Evolutionary conservation across 768 basidiomycete genomes (phyloP).

Genomic region (Stropharia rugosoannulata): DNA sequence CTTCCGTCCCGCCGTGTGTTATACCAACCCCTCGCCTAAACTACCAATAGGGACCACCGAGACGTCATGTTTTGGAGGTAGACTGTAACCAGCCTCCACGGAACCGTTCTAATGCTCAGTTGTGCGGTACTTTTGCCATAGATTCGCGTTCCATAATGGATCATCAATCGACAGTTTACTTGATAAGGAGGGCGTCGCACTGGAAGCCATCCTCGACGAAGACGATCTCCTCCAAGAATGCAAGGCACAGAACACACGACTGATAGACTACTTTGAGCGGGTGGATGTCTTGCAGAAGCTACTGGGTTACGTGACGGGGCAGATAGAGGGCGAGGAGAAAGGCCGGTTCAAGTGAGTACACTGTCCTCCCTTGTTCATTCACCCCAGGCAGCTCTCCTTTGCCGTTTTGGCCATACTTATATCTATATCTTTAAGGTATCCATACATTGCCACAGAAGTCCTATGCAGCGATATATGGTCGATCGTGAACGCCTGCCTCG

Average conservation of each 20-base stretch:
- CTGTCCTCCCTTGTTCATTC: slow-evolving; percentile 8
- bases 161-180: slow-evolving; percentile 88
- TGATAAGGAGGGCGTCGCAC: slow-evolving; percentile 84
- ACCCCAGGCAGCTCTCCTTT: not conserved
- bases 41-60: slow-evolving; percentile 23
- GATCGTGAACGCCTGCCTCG: slow-evolving; percentile 86
- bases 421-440: slow-evolving; percentile 59
- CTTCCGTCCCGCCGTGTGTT: slow-evolving; percentile 6
- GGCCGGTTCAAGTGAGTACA: slow-evolving; percentile 77
- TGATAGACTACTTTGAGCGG: slow-evolving; percentile 85
- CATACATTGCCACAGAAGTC: slow-evolving; percentile 91
- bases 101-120: slow-evolving; percentile 28
- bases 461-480: slow-evolving; percentile 96
- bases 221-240: slow-evolving; percentile 93
- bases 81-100: slow-evolving; percentile 29
- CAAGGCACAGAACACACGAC: slow-evolving; percentile 88
- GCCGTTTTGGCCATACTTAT: not conserved
- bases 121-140: slow-evolving; percentile 37
- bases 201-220: slow-evolving; percentile 92
- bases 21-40: slow-evolving; percentile 16
- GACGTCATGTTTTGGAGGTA: slow-evolving; percentile 55
- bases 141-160: slow-evolving; percentile 90
- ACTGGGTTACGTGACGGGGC: slow-evolving; percentile 83
- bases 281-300: slow-evolving; percentile 79
- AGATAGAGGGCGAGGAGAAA: slow-evolving; percentile 78